Evolutionary conservation across 805 yeast genomes (phyloP), one percentile per base, ranked within the genome.

Genomic region (Sugiyamaella americana): DNA sequence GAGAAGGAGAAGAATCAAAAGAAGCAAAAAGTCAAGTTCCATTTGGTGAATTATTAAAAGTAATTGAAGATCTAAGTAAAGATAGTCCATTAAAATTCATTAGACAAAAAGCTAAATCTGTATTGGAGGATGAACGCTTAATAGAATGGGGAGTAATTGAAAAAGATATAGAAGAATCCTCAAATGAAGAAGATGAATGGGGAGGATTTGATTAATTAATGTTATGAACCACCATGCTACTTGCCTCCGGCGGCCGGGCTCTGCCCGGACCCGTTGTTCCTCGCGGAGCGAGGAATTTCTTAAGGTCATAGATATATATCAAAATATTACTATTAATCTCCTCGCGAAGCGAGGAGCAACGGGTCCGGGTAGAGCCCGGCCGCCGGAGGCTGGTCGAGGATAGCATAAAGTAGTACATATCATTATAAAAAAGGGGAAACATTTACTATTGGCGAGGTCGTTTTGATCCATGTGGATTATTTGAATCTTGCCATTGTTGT

Each of bases 81-180:
- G 63, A 70, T n/a, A 54, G 68, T n/a, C 63, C 68, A 29, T 71
- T 77, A 60, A 85, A 83, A 66, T 78, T 84, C 2, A 66, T 88
- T 50, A 77, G 86, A 62, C 68, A 71, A 41, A 82, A 79, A 56
- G 80, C 82, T 48, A 71, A 69, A 53, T 80, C 77, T 32, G 72
- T 91, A 0, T 67, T 85, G 35, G 67, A 68, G 1, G 95, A 89
- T 58, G 63, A 67, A 23, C 74, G 93, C 58, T 69, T 87, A 40
- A 61, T 62, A 20, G 70, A 70, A 29, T 86, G 95, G 93, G 84
- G 81, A 41, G 50, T 46, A 46, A 58, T 54, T 36, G 52, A 52
- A 43, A 32, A 41, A 54, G 23, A 48, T 51, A 38, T 58, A 51
- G 23, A 50, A 39, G 60, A 57, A 3, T 66, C 61, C 2, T 61